Base-by-base conservation (phyloP, 768 basidiomycete genomes). In the Tubosaeta sp. region DNA sequence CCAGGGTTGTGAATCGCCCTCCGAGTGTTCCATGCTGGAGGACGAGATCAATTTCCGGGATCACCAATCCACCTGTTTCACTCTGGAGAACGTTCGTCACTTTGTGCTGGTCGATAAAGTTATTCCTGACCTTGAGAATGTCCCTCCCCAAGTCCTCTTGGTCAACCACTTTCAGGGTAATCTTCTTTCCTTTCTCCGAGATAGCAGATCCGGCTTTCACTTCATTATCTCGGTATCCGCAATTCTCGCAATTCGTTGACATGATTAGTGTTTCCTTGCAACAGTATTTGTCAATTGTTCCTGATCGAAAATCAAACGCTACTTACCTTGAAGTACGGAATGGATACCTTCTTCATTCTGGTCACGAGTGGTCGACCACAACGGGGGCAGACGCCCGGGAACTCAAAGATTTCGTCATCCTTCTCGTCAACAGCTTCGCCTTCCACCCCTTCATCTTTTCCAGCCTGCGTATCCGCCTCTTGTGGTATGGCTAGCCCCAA, bases 181-280 rank as follows among this genome's bases (percentile, higher is more conserved):
- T 92, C 51, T 76, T 80, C 68, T 90, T 94, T 16, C 95, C 96
- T 61, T 87, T 76, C 4, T 79, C 81, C 3, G 95, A 90, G 51
- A 97, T 90, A 1, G 94, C 94, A 2, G 84, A 73, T 19, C 95
- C 92, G 6, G 92, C 90, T 69, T 99, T 99, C 62, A 99, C 88
- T 71, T 99, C 96, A 62, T 94, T 98, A 70, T 99, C 96, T 51
- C 91, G 79, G 69, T 98, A 99, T 1, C 96, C 96, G 68, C 96
- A 99, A 46, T 73, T 70, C 51, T 94, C 91, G 67, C 96, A 98
- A 66, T 96, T 97, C 6, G 94, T 94, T 21, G 95, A 95, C 94
- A 97, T 97, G 71, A 98, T 95, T 48, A 98, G 72, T 49, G 93
- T 86, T 59, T 99, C 94, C 94, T 96, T 47, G 40, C 13, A 29